Percentiles rank a stretch among this genome's conserved stretches.
phyloP scores from a whole-genome alignment of 768 basidiomycete genomes.

The Tricholoma matsutake region DNA sequence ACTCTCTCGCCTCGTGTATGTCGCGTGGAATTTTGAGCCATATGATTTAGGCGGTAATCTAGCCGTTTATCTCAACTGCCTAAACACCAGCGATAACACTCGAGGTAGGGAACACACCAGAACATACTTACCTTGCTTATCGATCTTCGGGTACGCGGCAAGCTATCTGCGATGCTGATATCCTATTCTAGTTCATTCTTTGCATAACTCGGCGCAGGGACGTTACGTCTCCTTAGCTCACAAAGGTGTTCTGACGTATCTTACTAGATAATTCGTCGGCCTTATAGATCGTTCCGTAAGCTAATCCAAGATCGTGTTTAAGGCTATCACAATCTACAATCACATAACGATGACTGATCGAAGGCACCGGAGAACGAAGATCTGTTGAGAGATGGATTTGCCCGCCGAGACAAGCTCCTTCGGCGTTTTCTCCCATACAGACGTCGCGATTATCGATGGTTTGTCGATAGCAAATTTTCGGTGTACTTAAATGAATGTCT shows the following conservation, averaged over 20 bases:
- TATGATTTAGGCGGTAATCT: background rate
- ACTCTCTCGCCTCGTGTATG: background rate
- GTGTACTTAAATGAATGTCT: background rate
- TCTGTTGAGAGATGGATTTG: constrained; percentile 7
- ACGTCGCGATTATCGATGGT: constrained; percentile 16
- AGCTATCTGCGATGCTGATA: background rate
- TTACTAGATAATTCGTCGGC: background rate
- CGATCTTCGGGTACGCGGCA: background rate
- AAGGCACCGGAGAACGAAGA: constrained; percentile 7
- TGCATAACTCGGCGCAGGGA: background rate
- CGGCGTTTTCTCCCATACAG: background rate
- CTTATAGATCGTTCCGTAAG: background rate
- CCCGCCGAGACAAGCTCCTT: constrained; percentile 1
- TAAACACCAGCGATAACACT: background rate
- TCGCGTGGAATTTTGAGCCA: background rate
- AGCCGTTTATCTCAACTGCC: background rate
- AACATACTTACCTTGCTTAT: background rate
- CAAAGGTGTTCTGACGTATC: background rate
- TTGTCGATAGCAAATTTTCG: constrained; percentile 2
- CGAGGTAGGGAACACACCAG: background rate
- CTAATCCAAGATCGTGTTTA: background rate
- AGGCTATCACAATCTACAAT: background rate
- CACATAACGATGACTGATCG: background rate
- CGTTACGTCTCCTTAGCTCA: background rate
- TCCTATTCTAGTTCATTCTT: background rate